Conservation (phyloP, 1,284 basidiomycete species). For the Tylopilus sp. region DNA sequence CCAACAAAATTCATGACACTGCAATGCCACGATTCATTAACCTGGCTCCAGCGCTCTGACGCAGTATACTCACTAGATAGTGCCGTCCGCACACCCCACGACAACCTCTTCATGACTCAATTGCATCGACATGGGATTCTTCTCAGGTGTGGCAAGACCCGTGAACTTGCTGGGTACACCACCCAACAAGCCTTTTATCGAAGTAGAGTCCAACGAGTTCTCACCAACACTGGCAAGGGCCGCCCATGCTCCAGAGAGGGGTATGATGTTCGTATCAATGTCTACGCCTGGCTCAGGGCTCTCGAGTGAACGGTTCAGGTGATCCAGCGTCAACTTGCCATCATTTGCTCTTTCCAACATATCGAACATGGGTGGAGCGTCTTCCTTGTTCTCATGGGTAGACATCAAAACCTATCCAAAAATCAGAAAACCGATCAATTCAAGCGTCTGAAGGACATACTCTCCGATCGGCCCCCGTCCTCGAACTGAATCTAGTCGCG, state of each 20-base stretch:
- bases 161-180: slow-evolving; percentile 71
- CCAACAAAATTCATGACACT: slow-evolving; percentile 72
- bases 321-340: slow-evolving; percentile 23
- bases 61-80: slow-evolving; percentile 76
- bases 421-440: slow-evolving; percentile 8
- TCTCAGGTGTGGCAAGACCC: slow-evolving; percentile 83
- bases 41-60: background rate
- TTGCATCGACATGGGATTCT: slow-evolving; percentile 92
- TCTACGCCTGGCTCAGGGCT: slow-evolving; percentile 56
- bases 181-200: slow-evolving; percentile 69
- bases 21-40: slow-evolving; percentile 20
- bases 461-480: slow-evolving; percentile 81
- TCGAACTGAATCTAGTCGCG: slow-evolving; percentile 86
- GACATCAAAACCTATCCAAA: slow-evolving; percentile 77
- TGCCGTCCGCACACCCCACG: slow-evolving; percentile 89
- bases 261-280: slow-evolving; percentile 69
- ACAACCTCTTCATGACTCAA: slow-evolving; percentile 88
- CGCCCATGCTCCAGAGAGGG: slow-evolving; percentile 76
- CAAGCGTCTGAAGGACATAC: slow-evolving; percentile 52
- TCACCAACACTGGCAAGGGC: slow-evolving; percentile 60
- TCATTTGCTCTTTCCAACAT: slow-evolving; percentile 40
- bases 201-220: slow-evolving; percentile 46
- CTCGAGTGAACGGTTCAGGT: slow-evolving; percentile 21
- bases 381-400: slow-evolving; percentile 73
- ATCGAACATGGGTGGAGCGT: slow-evolving; percentile 35